Base-by-base conservation (phyloP, 2,329 filamentous ascomycete genomes). In the Colletotrichum sp. region DNA sequence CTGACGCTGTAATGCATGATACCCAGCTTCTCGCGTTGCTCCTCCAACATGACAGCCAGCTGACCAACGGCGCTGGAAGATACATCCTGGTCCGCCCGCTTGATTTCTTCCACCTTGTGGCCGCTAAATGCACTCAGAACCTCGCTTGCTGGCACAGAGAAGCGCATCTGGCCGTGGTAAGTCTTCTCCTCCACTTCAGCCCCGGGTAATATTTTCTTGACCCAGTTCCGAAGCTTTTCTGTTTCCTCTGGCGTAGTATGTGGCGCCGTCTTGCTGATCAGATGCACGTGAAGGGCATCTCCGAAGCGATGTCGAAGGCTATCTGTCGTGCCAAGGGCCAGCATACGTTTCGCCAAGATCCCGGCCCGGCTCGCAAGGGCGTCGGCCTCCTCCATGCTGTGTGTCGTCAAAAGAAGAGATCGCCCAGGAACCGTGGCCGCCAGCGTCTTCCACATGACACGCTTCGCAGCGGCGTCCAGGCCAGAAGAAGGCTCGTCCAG, bases 321-420 rank as follows among this genome's bases (percentile, higher is more conserved):
- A 38, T 95, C 91, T 1, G 92, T 93, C 0, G 92, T 93, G 6
- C 96, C 96, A 11, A 97, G 87, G 1, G 95, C 96, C 27, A 98
- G 87, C 95, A 98, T 97, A 36, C 92, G 89, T 77, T 91, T 90
- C 11, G 95, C 94, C 84, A 98, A 91, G 77, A 98, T 98, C 15
- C 95, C 96, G 0, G 94, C 95, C 2, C 95, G 90, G 34, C 91
- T 92, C 0, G 96, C 96, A 4, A 98, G 87, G 1, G 95, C 95
- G 79, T 98, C 95, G 1, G 96, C 96, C 84, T 98, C 96, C 82
- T 98, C 96, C 95, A 98, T 98, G 63, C 91, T 94, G 82, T 98
- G 96, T 0, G 96, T 98, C 0, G 96, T 98, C 21, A 98, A 89
- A 3, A 98, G 87, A 18, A 98, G 90, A 0, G 93, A 94, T n/a